These are phyloP conservation scores for Penstemon davidsonii DNA, from an alignment of 257 asterid species.

Conservation along the genomic window DNA sequence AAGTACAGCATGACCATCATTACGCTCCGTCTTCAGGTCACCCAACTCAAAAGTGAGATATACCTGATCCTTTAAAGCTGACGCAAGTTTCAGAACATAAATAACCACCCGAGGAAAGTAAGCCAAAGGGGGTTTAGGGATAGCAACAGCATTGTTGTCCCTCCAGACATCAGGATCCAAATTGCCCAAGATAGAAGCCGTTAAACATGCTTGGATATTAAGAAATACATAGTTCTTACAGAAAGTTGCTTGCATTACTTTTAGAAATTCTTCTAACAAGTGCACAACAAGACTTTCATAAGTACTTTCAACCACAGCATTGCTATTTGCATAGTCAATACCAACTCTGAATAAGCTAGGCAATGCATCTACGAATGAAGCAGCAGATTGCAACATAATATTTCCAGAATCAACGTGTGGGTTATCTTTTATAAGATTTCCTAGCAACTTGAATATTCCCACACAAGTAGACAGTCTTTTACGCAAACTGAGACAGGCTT, in stretches of 20 bases:
- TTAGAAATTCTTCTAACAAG: slow-evolving; percentile 79
- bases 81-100: slow-evolving; percentile 62
- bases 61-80: slow-evolving; percentile 59
- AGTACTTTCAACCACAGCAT: slow-evolving; percentile 58
- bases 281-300: slow-evolving; percentile 65
- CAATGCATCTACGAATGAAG: slow-evolving; percentile 57
- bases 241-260: slow-evolving; percentile 57
- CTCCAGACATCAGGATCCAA: slow-evolving; percentile 67
- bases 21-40: slow-evolving; percentile 38
- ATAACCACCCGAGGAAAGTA: slow-evolving; percentile 77
- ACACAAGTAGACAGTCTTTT: slow-evolving; percentile 61
- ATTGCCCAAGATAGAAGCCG: slow-evolving; percentile 65
- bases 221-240: slow-evolving; percentile 51
- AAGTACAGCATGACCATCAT: slow-evolving; percentile 28
- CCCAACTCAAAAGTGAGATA: slow-evolving; percentile 45
- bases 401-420: slow-evolving; percentile 53
- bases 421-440: slow-evolving; percentile 52
- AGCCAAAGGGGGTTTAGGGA: slow-evolving; percentile 67
- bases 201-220: slow-evolving; percentile 69
- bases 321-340: slow-evolving; percentile 59
- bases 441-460: slow-evolving; percentile 72
- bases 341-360: slow-evolving; percentile 60
- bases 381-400: slow-evolving; percentile 60
- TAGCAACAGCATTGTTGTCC: slow-evolving; percentile 46
- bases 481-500: slow-evolving; percentile 48